phyloP scores from a whole-genome alignment of 352 stramenopile genomes.

The Thalassiosira pacifica region DNA sequence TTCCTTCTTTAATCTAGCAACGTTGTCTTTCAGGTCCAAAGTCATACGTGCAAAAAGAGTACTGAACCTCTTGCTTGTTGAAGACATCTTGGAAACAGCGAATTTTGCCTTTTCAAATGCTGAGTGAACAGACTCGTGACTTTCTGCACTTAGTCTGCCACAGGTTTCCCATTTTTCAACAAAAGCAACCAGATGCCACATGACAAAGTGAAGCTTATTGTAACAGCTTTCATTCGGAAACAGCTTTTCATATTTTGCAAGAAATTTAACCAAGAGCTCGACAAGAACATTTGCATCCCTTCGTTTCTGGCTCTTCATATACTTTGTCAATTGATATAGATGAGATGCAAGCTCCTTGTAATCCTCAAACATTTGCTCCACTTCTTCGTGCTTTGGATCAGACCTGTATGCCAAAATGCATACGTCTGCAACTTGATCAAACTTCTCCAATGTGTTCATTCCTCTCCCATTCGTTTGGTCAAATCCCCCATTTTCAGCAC shows the following conservation, averaged over 20 bases:
- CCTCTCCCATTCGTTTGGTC: constrained; percentile 35
- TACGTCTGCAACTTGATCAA: constrained; percentile 16
- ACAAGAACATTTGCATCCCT: constrained; percentile 10
- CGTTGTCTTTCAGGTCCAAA: constrained; percentile 4
- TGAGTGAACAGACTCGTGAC: constrained; percentile 19
- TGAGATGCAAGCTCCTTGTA: constrained; percentile 15
- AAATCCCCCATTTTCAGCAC: constrained; percentile 23
- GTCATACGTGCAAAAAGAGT: constrained; percentile 2
- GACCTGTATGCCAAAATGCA: neutral
- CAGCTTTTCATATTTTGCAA: constrained; percentile 3
- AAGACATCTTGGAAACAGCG: constrained; percentile 14
- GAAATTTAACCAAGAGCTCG: constrained; percentile 8
- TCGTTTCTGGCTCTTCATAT: constrained; percentile 33
- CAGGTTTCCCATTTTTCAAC: constrained; percentile 2
- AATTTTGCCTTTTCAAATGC: constrained; percentile 14
- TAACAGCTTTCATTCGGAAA: constrained; percentile 2
- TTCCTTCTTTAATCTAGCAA: constrained; percentile 11
- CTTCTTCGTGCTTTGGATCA: neutral
- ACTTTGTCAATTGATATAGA: constrained; percentile 7
- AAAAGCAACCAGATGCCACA: constrained; percentile 3
- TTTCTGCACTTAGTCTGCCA: constrained; percentile 9
- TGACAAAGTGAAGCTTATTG: constrained; percentile 24
- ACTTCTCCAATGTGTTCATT: constrained; percentile 29
- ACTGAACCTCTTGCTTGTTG: constrained; percentile 6
- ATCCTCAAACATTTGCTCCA: constrained; percentile 19